Base-by-base conservation (phyloP, 2,329 filamentous ascomycete species). In the Fusarium chuoi region DNA sequence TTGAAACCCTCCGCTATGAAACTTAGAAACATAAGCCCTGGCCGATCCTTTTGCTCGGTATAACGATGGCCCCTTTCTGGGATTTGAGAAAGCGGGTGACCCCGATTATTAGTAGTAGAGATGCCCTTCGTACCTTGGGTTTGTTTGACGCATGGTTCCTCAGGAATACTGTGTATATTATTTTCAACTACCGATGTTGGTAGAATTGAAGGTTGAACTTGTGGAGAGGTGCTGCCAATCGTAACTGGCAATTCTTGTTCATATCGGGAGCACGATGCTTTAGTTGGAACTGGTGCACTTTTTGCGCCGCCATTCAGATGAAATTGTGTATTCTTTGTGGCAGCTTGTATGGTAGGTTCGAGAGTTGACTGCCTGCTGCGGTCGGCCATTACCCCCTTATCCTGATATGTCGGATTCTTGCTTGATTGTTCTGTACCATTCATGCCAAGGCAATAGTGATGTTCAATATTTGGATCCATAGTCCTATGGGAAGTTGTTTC, bases 301-400 rank as follows among this genome's bases (percentile, higher is more conserved):
- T 28, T 45, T 24, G 20, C 20, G 10, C 26, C 12, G 24, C n/a
- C 10, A 9, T 52, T 24, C 13, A n/a, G 59, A n/a, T 41, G 5
- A 22, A 18, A 33, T 20, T 41, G 46, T 24, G 18, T 18, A 18
- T n/a, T 28, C 26, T 46, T 46, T 28, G 41, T 22, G n/a, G 26
- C 33, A 42, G 39, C 15, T 15, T 51, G 45, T 13, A 46, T 35
- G 14, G 28, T 41, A 45, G 14, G 42, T 44, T 17, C 30, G 15
- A 45, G 9, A n/a, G 42, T 45, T 51, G 52, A 39, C 30, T 41
- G 26, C 12, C 48, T 46, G 12, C 38, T 24, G 14, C 72, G 59
- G 20, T 69, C 72, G 9, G 73, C 71, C 68, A 76, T 75, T 12
- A 70, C 55, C 4, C 73, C 70, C 26, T 76, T 74, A 51, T 79